Evolutionary conservation across 176 grass and related monocot species (phyloP), one percentile per base, ranked within the genome.

Genomic region (Luzula sylvatica): DNA sequence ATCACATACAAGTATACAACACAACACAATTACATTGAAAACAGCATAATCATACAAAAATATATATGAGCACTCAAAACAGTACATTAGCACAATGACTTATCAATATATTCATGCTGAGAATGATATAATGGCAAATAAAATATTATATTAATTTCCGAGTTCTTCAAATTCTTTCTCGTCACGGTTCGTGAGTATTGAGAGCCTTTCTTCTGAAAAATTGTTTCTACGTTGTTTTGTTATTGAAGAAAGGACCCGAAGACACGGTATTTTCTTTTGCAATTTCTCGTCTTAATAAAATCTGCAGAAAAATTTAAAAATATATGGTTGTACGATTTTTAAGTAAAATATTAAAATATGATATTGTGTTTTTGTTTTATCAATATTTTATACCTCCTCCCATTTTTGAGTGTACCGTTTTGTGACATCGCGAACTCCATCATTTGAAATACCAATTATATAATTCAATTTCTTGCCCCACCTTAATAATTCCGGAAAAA

Each of bases 391-490:
- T 73, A 98, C 92, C 92, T 87, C 81, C 2, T 86, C 74, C 85
- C 85, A 98, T 58, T 90, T 98, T 57, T 77, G 82, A 35, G 92
- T 98, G 65, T 98, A 98, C 26, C 81, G 81, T 72, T 73, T 98
- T 46, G 92, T 90, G 59, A 98, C 81, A 74, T 90, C 92, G 16
- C 53, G 26, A 62, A 77, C 75, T 58, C 92, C 85, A 69, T 83
- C 68, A 60, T 87, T 98, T 40, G 78, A 73, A 68, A 98, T 54
- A 44, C 81, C 92, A 77, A 98, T 98, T 19, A 56, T 51, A 73
- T 98, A 98, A 76, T 83, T 53, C 28, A 98, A 64, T 51, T 98
- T 90, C 75, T 98, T 98, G 65, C 78, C 73, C 92, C 92, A 98
- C 70, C 92, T 98, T 60, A 49, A 59, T 7, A 68, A 71, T 67